Base-by-base conservation (phyloP, 108 stramenopile genomes). In the Conticribra guillardii region DNA sequence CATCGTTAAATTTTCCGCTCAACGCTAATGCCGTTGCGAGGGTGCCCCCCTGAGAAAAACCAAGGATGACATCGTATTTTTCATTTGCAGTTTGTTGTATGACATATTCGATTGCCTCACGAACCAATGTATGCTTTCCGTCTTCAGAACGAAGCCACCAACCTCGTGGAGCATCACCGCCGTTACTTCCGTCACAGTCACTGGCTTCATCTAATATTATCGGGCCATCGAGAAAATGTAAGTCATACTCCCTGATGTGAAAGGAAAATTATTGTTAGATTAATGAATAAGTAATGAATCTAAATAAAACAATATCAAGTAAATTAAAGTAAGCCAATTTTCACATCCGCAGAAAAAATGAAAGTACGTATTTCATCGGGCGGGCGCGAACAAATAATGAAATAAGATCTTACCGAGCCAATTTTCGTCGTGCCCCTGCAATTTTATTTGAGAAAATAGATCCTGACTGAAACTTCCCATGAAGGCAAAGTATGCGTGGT, bases 21-120 rank as follows among this genome's bases (percentile, higher is more conserved):
- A 80, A 50, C 4, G 79, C 85, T 53, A 90, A 59, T 11, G 85
- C 82, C 0, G 89, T 87, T 19, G 83, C 89, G 17, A 90, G 50
- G 0, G 85, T 76, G 0, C 89, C 89, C 18, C 89, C 89, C 49
- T 90, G 89, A 27, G 89, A 90, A 64, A 88, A 90, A 21, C 89
- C 89, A 0, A 89, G 29, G 5, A 89, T 64, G 0, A 81, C 89
- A 74, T 85, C 83, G 44, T 87, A 82, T 60, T 76, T 47, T 1
- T 57, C 64, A 22, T 78, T 58, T 31, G 69, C 33, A 18, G 56
- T 69, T 57, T 82, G 69, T 63, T 76, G 27, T 9, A 80, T 52
- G 1, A 87, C 75, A 44, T 86, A 86, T 4, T 86, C 85, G 46
- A 87, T 79, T 19, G 84, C 81, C 58, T 84, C 81, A 49, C 74